Evolutionary conservation across 495 filamentous ascomycete species (phyloP).

Genomic region (Hamigera avellanea): DNA sequence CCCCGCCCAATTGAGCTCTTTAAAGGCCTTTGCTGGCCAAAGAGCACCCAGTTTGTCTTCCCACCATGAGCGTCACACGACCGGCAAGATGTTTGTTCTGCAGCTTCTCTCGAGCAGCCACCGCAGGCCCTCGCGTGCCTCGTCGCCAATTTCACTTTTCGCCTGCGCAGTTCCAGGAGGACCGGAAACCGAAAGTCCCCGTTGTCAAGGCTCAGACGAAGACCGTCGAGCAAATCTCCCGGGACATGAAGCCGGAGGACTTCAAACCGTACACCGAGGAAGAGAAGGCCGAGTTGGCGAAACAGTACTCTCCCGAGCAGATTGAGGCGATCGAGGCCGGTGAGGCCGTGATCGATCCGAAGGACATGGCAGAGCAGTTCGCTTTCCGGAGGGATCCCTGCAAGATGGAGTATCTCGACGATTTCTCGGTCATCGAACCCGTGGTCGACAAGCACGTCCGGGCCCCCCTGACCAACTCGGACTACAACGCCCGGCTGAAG

Average conservation of each 20-base stretch:
- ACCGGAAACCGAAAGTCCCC: conserved; percentile 21
- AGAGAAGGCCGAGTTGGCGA: conserved; percentile 49
- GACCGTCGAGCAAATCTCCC: conserved; percentile 8
- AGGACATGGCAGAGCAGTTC: conserved; percentile 65
- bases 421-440: conserved; percentile 66
- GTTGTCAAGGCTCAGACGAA: conserved; percentile 12
- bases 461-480: conserved; percentile 39
- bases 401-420: conserved; percentile 68
- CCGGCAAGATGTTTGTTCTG: conserved; percentile 48
- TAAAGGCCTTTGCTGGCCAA: conserved; percentile 17
- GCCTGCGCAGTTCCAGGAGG: conserved; percentile 19
- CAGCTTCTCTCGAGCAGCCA: conserved; percentile 31
- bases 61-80: conserved; percentile 46
- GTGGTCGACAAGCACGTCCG: conserved; percentile 58
- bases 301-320: conserved; percentile 69
- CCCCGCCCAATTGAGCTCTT: conserved; percentile 11
- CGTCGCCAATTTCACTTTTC: conserved; percentile 43
- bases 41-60: conserved; percentile 6
- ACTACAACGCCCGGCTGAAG: conserved; percentile 52
- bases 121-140: conserved; percentile 30
- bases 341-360: conserved; percentile 67
- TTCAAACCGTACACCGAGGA: conserved; percentile 56
- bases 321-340: conserved; percentile 76
- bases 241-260: conserved; percentile 22
- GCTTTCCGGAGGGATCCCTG: conserved; percentile 58